Conservation (phyloP, 192 early-diverging fungal genomes). For the Backusella liffmaniae region DNA sequence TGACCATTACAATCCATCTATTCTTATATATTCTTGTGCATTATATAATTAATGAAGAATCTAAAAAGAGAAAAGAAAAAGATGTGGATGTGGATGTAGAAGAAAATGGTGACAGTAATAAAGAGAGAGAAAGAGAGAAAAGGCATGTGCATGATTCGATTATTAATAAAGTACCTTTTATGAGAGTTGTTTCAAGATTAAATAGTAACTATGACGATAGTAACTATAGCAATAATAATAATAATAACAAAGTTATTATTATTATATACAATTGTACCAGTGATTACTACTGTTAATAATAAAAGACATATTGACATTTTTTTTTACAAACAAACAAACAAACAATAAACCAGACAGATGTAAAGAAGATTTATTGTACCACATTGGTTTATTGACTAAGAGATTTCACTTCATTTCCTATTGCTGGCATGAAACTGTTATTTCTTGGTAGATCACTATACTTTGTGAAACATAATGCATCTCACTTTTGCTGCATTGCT, state of each 20-base stretch:
- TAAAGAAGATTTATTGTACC: background rate
- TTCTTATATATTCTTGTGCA: too few relatives aligned
- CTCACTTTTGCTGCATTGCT: background rate
- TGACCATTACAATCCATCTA: too few relatives aligned
- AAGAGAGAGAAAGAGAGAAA: background rate
- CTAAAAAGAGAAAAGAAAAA: background rate
- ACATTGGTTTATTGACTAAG: background rate
- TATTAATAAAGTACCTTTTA: background rate
- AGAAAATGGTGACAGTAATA: background rate
- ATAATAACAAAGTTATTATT: background rate
- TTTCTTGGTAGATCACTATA: background rate
- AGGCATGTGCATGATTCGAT: background rate
- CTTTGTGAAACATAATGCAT: background rate
- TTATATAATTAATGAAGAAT: background rate
- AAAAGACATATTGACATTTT: too few relatives aligned
- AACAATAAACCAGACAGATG: background rate
- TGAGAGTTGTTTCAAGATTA: slow-evolving; percentile 1
- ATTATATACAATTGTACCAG: too few relatives aligned
- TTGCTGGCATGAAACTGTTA: background rate
- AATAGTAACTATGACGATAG: background rate
- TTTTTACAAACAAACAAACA: background rate
- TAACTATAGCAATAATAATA: background rate
- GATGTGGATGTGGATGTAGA: background rate
- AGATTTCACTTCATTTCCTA: background rate
- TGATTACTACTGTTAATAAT: too few relatives aligned